Conservation (phyloP, 352 stramenopile species). For the Lagenidium giganteum region DNA sequence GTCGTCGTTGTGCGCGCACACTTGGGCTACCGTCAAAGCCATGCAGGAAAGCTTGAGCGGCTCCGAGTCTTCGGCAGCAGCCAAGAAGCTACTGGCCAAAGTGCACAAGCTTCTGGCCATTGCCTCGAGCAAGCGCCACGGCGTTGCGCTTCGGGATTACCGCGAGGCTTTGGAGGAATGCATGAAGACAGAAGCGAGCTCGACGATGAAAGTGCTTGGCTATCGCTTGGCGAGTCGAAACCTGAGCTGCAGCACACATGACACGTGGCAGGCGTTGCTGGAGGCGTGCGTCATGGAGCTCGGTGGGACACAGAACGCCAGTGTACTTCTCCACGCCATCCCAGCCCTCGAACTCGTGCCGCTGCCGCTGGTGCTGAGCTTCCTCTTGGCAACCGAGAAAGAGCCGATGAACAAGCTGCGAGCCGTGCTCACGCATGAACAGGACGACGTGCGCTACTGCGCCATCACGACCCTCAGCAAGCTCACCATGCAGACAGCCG, state of each 20-base stretch:
- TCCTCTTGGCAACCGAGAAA: constrained; percentile 43
- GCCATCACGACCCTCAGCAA: constrained; percentile 43
- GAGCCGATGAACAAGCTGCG: constrained; percentile 65
- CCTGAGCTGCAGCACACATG: constrained; percentile 32
- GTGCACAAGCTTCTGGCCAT: too few species aligned
- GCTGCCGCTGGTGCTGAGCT: constrained; percentile 39
- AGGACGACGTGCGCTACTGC: constrained; percentile 30
- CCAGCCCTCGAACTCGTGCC: constrained; percentile 39
- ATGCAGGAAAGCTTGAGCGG: too few species aligned
- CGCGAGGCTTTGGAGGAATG: too few species aligned
- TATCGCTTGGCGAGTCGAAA: constrained; percentile 37
- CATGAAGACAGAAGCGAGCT: constrained; percentile 37
- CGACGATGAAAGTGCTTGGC: constrained; percentile 42
- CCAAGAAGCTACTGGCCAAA: too few species aligned
- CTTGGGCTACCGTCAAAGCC: too few species aligned
- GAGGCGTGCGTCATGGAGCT: constrained; percentile 47
- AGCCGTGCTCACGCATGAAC: constrained; percentile 39
- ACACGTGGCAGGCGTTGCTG: constrained; percentile 42
- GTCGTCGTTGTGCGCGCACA: too few species aligned
- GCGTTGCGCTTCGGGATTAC: too few species aligned
- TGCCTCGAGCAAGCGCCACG: too few species aligned
- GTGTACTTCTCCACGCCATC: constrained; percentile 26
- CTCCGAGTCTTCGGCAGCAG: too few species aligned
- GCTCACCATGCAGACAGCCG: constrained; percentile 31
- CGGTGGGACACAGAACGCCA: constrained; percentile 36